These are phyloP conservation scores for Coemansia sp. DNA, from an alignment of 371 early-diverging fungal genomes.

Conservation along the genomic window DNA sequence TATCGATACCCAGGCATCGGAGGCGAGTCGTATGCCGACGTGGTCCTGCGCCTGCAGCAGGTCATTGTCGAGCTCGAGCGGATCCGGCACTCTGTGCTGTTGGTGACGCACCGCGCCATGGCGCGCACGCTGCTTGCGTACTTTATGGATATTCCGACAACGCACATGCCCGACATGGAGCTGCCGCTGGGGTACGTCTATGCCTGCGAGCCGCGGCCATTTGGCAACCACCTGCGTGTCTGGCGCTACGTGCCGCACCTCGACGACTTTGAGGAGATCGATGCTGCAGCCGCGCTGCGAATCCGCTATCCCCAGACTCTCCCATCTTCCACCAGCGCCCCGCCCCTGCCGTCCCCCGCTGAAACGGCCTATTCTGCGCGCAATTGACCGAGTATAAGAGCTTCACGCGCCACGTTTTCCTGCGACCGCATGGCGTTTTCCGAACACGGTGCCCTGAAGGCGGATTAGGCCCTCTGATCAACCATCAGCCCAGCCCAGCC, in stretches of 20 bases:
- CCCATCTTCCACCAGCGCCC: slow-evolving; percentile 7
- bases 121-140: slow-evolving; percentile 88
- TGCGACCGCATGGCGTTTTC: too few species aligned
- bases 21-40: slow-evolving; percentile 91
- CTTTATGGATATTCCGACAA: slow-evolving; percentile 84
- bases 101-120: slow-evolving; percentile 93
- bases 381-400: neutral
- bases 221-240: slow-evolving; percentile 47
- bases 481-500: neutral
- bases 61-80: slow-evolving; percentile 97
- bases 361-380: slow-evolving; percentile 27
- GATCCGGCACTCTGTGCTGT: slow-evolving; percentile 82
- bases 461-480: neutral
- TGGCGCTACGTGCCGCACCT: slow-evolving; percentile 26
- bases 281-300: slow-evolving; percentile 28
- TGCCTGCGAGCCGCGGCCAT: slow-evolving; percentile 49
- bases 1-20: slow-evolving; percentile 81
- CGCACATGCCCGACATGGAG: slow-evolving; percentile 88
- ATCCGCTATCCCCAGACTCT: slow-evolving; percentile 36
- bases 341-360: slow-evolving; percentile 44
- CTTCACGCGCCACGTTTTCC: neutral
- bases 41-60: slow-evolving; percentile 83
- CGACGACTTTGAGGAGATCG: slow-evolving; percentile 41
- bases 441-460: neutral
- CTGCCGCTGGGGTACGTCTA: slow-evolving; percentile 83